Percentiles rank a stretch among this genome's conserved stretches.
These are phyloP conservation scores for Neurospora intermedia DNA, from an alignment of 495 filamentous ascomycete genomes.

Conservation along the genomic window DNA sequence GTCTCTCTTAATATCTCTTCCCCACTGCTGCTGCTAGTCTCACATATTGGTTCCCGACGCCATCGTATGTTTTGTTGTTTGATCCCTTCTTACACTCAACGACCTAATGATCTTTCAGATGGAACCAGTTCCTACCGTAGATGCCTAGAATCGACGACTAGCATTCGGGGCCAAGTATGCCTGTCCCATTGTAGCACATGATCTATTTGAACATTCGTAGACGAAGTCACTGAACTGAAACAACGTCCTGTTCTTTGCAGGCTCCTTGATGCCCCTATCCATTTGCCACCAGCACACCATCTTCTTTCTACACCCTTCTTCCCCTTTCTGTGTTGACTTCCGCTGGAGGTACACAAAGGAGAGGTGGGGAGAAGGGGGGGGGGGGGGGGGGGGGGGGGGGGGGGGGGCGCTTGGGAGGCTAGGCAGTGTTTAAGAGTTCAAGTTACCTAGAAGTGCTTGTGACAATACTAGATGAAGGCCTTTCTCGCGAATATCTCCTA, in stretches of 20 bases:
- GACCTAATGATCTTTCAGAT: not conserved
- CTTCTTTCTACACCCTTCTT: too few species aligned
- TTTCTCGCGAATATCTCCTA: too few species aligned
- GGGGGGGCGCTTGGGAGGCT: not conserved
- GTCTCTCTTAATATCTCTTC: not conserved
- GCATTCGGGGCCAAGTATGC: not conserved
- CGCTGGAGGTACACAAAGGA: not conserved
- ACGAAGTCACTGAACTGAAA: not conserved
- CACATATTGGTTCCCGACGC: not conserved
- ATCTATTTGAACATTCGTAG: not conserved
- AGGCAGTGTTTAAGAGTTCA: not conserved
- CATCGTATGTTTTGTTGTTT: not conserved
- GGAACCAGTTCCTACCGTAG: not conserved
- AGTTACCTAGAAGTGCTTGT: not conserved
- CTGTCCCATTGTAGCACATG: not conserved
- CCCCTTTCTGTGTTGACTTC: not conserved
- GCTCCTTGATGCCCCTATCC: not conserved
- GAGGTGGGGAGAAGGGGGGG: too few species aligned
- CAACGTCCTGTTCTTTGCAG: not conserved
- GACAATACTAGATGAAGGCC: not conserved
- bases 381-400: not conserved
- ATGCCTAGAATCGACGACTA: not conserved
- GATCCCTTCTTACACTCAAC: not conserved
- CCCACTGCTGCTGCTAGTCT: not conserved
- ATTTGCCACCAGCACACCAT: too few species aligned